Conservation (phyloP, 805 yeast species). For the Zygosaccharomyces bailii region DNA sequence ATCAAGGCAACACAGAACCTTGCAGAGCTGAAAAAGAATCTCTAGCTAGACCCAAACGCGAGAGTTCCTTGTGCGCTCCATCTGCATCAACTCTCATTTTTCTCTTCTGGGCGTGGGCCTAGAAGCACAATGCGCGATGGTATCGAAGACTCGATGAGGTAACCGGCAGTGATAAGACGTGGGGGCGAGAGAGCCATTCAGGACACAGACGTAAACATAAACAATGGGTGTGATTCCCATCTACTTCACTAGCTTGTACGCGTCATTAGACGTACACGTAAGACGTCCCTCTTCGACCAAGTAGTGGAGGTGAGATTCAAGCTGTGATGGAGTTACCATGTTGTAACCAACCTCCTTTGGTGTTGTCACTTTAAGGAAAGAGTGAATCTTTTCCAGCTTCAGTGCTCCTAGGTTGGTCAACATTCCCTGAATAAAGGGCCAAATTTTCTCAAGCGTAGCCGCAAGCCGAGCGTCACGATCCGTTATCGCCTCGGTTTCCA, state of each 20-base stretch:
- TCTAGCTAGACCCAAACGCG: too few relatives aligned
- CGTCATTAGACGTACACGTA: constrained; percentile 15
- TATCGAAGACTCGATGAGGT: background rate
- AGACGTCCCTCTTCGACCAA: constrained; percentile 23
- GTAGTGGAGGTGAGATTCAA: constrained; percentile 16
- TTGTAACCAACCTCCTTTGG: constrained; percentile 44
- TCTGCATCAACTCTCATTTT: too few relatives aligned
- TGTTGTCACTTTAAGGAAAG: constrained; percentile 51
- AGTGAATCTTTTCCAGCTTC: constrained; percentile 48
- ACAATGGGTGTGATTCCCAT: constrained; percentile 1
- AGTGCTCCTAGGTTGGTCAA: constrained; percentile 52
- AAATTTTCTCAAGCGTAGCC: constrained; percentile 23
- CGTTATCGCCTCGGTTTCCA: background rate
- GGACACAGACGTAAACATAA: background rate
- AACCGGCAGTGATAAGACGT: background rate
- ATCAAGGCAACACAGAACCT: background rate
- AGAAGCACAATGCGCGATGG: background rate
- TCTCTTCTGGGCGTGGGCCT: too few relatives aligned
- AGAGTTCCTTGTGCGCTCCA: too few relatives aligned
- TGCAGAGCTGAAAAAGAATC: background rate
- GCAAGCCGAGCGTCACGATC: constrained; percentile 2
- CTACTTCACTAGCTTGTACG: constrained; percentile 17
- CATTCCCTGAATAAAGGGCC: constrained; percentile 55
- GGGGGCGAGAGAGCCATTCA: background rate
- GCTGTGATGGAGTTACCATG: constrained; percentile 14